Base-by-base conservation (phyloP, 2,329 filamentous ascomycete genomes). In the Blastomyces percursus region DNA sequence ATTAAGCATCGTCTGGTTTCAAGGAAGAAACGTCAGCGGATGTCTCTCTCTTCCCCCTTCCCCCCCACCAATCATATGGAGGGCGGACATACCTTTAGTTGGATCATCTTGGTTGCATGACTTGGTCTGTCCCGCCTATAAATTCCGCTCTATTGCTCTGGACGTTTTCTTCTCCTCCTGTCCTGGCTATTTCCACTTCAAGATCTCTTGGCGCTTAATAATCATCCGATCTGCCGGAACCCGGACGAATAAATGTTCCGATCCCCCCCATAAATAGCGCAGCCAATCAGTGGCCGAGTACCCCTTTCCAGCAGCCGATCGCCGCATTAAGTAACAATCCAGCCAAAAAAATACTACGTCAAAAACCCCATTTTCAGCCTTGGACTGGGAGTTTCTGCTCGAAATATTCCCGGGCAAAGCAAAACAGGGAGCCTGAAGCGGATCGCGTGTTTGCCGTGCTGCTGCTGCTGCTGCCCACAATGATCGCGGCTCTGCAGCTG, bases 1-100 rank as follows among this genome's bases (percentile, higher is more conserved):
- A 80, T 94, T 96, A 71, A 99, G 85, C 85, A 99, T 91, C 75
- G 92, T 89, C 94, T 96, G 69, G 14, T 42, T 19, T 46, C 1
- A 38, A 14, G 14, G 40, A 52, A 16, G 14, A 27, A 38, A 7
- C 24, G 35, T 44, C 38, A 40, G 59, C 14, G 24, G 48, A 50
- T 21, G 11, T 50, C 1, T 12, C 48, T 50, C 21, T 48, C 6
- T 48, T 21, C n/a, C n/a, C 24, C n/a, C 2, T 4, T n/a, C 44
- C 2, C 21, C 27, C n/a, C 14, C 35, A 38, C 35, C 19, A 14
- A 12, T 50, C 11, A 14, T 50, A 24, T 32, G 24, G 21, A 27
- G 5, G 14, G 14, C 14, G n/a, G 14, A 62, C 65, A 48, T 61
- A 77, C 89, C 86, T 93, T 93, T 82, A 94, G 79, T 84, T 94